A percentile compares a stretch with the other conserved stretches of the same genome.
Conservation (phyloP, 768 basidiomycete species). For the Mycena rebaudengoi region DNA sequence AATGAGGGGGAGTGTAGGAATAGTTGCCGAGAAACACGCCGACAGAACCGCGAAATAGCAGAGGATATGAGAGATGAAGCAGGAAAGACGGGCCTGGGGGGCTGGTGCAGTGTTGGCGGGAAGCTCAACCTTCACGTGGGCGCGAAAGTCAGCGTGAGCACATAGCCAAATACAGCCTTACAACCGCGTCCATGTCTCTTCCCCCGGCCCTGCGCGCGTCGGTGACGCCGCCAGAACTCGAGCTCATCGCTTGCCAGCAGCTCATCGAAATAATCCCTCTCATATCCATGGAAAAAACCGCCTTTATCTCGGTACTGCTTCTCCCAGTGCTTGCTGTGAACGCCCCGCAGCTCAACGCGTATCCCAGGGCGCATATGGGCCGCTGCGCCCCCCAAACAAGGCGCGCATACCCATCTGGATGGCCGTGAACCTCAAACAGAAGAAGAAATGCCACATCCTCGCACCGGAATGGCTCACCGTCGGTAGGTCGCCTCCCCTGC, state of each 20-base stretch:
- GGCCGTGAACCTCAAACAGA: constrained; percentile 91
- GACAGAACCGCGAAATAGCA: too few relatives aligned
- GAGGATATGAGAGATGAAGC: too few relatives aligned
- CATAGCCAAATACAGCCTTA: too few relatives aligned
- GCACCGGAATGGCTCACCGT: constrained; percentile 89
- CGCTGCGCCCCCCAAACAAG: constrained; percentile 87
- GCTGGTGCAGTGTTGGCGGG: too few relatives aligned
- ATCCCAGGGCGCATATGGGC: constrained; percentile 88
- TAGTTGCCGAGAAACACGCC: too few relatives aligned
- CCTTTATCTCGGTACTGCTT: constrained; percentile 83
- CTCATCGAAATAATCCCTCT: constrained; percentile 87
- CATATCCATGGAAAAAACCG: constrained; percentile 89
- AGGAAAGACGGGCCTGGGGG: too few relatives aligned
- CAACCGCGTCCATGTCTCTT: constrained; percentile 87
- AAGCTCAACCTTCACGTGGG: too few relatives aligned
- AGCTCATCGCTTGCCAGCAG: constrained; percentile 87
- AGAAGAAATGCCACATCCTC: constrained; percentile 94
- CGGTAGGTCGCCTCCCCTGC: constrained; percentile 57
- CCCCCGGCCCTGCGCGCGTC: constrained; percentile 75
- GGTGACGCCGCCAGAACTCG: constrained; percentile 85
- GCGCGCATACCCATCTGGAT: constrained; percentile 95
- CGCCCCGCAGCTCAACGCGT: constrained; percentile 22
- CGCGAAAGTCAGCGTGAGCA: too few relatives aligned
- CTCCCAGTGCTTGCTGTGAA: constrained; percentile 15
- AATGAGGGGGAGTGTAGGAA: constrained; percentile 18